Percentiles rank a stretch among this genome's conserved stretches.
phyloP scores from a whole-genome alignment of 768 basidiomycete genomes.

The Candolleomyces eurysporus region DNA sequence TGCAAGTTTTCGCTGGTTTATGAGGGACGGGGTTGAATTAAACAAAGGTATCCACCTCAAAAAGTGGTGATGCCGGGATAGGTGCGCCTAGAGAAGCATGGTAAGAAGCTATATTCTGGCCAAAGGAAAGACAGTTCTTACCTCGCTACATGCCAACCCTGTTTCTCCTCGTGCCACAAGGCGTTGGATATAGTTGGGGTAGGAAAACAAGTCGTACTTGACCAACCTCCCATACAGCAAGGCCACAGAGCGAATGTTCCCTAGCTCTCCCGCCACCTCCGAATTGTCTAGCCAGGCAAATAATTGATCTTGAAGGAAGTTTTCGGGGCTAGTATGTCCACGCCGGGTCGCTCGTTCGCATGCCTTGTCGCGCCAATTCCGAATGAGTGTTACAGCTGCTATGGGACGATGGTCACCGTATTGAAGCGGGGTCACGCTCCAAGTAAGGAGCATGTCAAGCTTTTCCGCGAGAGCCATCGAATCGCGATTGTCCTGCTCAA shows the following conservation, averaged over 20 bases:
- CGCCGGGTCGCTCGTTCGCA: slow-evolving; percentile 63
- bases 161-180: slow-evolving; percentile 77
- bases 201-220: slow-evolving; percentile 69
- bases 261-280: slow-evolving; percentile 53
- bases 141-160: slow-evolving; percentile 55
- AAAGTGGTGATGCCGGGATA: slow-evolving; percentile 68
- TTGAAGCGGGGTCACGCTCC: slow-evolving; percentile 78
- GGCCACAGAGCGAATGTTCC: slow-evolving; percentile 59
- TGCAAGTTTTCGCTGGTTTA: slow-evolving; percentile 66
- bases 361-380: slow-evolving; percentile 57
- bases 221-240: slow-evolving; percentile 72
- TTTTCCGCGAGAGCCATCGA: slow-evolving; percentile 57
- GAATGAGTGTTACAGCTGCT: slow-evolving; percentile 69
- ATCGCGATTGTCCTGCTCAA: slow-evolving; percentile 44
- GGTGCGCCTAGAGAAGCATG: slow-evolving; percentile 30
- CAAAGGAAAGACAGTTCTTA: slow-evolving; percentile 22
- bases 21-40: slow-evolving; percentile 53
- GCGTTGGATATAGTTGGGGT: slow-evolving; percentile 71
- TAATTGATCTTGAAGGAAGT: slow-evolving; percentile 69
- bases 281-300: slow-evolving; percentile 81
- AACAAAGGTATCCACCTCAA: slow-evolving; percentile 72
- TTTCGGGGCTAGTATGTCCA: slow-evolving; percentile 56
- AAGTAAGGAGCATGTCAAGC: slow-evolving; percentile 72
- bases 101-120: neutral
- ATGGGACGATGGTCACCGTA: slow-evolving; percentile 81